Base-by-base conservation (phyloP, 768 basidiomycete genomes). In the Boletus vermiculosoides region DNA sequence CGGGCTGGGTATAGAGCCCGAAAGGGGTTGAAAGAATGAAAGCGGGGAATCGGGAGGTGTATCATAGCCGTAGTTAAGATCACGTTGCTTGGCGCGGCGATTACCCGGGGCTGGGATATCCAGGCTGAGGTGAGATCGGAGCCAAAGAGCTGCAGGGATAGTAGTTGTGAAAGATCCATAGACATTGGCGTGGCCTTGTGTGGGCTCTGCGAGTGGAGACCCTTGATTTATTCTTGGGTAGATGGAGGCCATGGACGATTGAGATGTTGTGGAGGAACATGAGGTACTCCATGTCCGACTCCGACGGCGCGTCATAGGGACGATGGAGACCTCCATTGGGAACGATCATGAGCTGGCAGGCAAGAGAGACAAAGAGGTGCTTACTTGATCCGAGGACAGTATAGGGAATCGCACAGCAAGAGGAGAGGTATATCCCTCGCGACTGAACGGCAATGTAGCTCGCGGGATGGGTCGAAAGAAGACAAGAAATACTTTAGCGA, bases 141-240 rank as follows among this genome's bases (percentile, higher is more conserved):
- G 70, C 57, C 69, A 66, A 3, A 69, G 61, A 9, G 60, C 46
- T 16, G 76, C 75, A n/a, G 74, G 66, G 18, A 60, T 52, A 0
- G 77, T 78, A 0, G 77, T 74, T 1, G 75, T 70, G 50, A 80
- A 80, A 11, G 79, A 74, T 34, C 77, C 78, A 40, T 66, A 63
- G 33, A 67, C 71, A 33, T 67, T 65, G 9, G 69, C 49, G 28
- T 53, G 45, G 12, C 71, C 71, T 34, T 66, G 50, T n/a, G 50
- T 55, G 60, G 59, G 67, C 28, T 64, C 61, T 23, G 71, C 63
- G 34, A 36, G 71, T 23, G 50, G 57, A 55, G 62, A 65, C 44
- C 31, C 50, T 48, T 58, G 72, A 44, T 37, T 60, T 41, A 68
- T 66, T 65, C 37, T 59, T 12, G 51, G 54, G 44, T 62, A 67